These are phyloP conservation scores for Cystofilobasidium capitatum DNA, from an alignment of 768 basidiomycete species.

Conservation along the genomic window DNA sequence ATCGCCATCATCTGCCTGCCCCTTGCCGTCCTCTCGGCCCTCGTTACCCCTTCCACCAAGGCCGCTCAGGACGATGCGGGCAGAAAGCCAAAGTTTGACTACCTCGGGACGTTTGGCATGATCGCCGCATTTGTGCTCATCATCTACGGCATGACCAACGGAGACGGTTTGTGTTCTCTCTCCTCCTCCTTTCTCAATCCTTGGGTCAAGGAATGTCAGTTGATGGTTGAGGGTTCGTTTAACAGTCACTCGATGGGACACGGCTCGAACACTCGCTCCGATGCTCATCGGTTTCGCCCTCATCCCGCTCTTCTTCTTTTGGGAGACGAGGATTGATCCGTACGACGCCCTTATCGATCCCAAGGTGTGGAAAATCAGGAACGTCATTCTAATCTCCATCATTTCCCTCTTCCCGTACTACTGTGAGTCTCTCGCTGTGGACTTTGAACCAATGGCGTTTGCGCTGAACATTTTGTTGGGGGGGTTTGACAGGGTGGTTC, in stretches of 20 bases:
- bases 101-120: slow-evolving; percentile 1
- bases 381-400: neutral
- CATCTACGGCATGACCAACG: slow-evolving; percentile 31
- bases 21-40: slow-evolving; percentile 39
- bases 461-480: too few relatives aligned
- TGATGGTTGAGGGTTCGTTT: neutral
- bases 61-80: neutral
- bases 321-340: slow-evolving; percentile 10
- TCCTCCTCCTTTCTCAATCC: too few relatives aligned
- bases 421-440: neutral
- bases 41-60: slow-evolving; percentile 31
- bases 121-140: neutral
- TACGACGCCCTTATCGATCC: slow-evolving; percentile 14
- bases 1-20: slow-evolving; percentile 44
- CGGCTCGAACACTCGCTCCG: neutral
- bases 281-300: neutral
- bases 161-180: too few relatives aligned
- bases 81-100: slow-evolving; percentile 12
- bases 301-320: slow-evolving; percentile 3
- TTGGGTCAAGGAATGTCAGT: too few relatives aligned
- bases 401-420: slow-evolving; percentile 2
- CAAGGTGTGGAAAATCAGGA: neutral
- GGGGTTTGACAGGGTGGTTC: neutral
- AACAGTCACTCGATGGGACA: neutral
- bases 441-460: too few relatives aligned